phyloP scores from a whole-genome alignment of 2,329 filamentous ascomycete genomes.

The Periconia macrospinosa region DNA sequence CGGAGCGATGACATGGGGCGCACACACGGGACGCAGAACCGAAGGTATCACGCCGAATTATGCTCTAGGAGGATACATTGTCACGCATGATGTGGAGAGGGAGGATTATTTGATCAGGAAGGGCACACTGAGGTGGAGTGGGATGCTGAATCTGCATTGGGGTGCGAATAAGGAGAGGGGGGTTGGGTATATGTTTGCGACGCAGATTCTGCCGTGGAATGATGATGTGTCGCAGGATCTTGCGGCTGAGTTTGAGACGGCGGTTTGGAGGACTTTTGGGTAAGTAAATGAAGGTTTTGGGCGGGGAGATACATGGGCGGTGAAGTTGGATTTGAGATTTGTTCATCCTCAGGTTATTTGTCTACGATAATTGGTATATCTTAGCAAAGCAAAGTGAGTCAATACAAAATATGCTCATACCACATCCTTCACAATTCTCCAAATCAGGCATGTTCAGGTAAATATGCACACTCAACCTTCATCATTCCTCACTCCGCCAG shows the following conservation, averaged over 20 bases:
- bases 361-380: no score
- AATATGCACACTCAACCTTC: no score
- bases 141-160: constrained; percentile 25
- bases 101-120: constrained; percentile 22
- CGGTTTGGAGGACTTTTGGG: constrained; percentile 21
- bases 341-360: no score
- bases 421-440: no score
- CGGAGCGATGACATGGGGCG: constrained; percentile 1
- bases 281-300: constrained; percentile 9
- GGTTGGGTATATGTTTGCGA: constrained; percentile 22
- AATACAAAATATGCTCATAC: no score
- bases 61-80: constrained; percentile 13
- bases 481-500: no score
- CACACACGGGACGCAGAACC: constrained; percentile 11
- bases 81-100: constrained; percentile 17
- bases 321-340: neutral
- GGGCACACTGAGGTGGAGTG: constrained; percentile 24
- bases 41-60: constrained; percentile 10
- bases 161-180: constrained; percentile 24
- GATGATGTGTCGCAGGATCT: constrained; percentile 17
- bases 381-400: no score
- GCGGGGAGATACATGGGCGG: neutral
- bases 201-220: constrained; percentile 25
- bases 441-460: no score
- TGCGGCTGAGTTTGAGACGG: constrained; percentile 21